Percentiles rank a stretch among this genome's conserved stretches.
These are phyloP conservation scores for Nigrospora osmanthi DNA, from an alignment of 2,329 filamentous ascomycete genomes.

Conservation along the genomic window DNA sequence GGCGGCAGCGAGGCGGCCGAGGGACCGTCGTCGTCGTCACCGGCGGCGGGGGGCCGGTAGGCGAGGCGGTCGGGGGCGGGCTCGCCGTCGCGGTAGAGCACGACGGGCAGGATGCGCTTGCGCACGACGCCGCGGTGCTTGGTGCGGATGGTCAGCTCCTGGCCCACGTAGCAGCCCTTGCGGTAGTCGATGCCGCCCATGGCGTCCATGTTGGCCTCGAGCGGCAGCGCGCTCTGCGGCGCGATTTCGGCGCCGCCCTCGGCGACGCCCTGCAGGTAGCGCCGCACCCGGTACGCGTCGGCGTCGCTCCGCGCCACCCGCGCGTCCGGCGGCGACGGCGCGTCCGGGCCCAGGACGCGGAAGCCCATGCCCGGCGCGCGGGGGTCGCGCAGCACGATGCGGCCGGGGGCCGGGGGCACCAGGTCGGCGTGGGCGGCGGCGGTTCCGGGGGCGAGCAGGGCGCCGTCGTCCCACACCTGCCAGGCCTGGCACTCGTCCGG, in stretches of 20 bases:
- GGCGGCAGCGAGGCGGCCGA: constrained; percentile 15
- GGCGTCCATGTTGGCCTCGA: constrained; percentile 84
- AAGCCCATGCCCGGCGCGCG: constrained; percentile 49
- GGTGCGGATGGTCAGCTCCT: constrained; percentile 93
- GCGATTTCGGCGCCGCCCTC: constrained; percentile 79
- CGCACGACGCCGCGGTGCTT: constrained; percentile 90
- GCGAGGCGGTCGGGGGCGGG: constrained; percentile 30
- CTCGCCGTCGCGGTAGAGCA: constrained; percentile 52
- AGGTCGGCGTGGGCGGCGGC: constrained; percentile 6
- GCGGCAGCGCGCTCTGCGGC: constrained; percentile 64
- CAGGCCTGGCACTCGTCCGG: constrained; percentile 60
- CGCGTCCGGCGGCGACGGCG: constrained; percentile 21
- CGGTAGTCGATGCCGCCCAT: constrained; percentile 83
- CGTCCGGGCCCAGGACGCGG: constrained; percentile 35
- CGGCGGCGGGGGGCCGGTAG: constrained; percentile 36
- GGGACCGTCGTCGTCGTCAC: too few species aligned
- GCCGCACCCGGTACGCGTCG: constrained; percentile 62
- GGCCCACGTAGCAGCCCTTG: constrained; percentile 95
- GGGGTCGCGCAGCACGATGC: constrained; percentile 38
- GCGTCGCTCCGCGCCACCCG: constrained; percentile 41
- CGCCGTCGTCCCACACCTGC: constrained; percentile 62
- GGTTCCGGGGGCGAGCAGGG: background rate
- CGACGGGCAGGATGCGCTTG: constrained; percentile 78
- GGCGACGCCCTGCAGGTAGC: constrained; percentile 73
- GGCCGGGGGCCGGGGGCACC: constrained; percentile 20